These are phyloP conservation scores for Mortierella sp. DNA, from an alignment of 371 early-diverging fungal species.

Conservation along the genomic window DNA sequence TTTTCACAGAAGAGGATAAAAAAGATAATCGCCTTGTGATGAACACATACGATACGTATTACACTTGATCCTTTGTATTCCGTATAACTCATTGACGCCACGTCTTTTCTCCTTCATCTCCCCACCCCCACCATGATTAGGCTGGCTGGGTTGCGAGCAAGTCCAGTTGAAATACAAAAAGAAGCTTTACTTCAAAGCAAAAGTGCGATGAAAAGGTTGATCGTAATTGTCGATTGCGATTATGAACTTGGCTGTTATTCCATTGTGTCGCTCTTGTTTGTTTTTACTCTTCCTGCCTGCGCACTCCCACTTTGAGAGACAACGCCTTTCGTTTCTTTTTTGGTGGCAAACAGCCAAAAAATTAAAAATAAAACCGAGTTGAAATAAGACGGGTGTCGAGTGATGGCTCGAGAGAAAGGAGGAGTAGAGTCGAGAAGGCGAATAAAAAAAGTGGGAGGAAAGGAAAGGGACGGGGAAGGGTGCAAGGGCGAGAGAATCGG, in stretches of 20 bases:
- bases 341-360: background rate
- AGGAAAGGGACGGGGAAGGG: background rate
- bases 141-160: background rate
- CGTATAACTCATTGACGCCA: slow-evolving; percentile 3
- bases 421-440: background rate
- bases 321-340: background rate
- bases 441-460: background rate
- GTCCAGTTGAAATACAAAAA: background rate
- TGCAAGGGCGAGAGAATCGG: slow-evolving; percentile 7
- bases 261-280: background rate
- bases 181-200: background rate
- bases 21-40: background rate
- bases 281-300: no score
- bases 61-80: slow-evolving; percentile 6
- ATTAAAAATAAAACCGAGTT: background rate
- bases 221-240: background rate
- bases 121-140: no score
- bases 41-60: background rate
- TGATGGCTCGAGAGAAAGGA: background rate
- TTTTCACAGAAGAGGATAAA: background rate
- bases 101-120: background rate
- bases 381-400: background rate
- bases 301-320: background rate
- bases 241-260: background rate
- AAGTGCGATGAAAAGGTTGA: background rate